phyloP scores from a whole-genome alignment of 2,329 filamentous ascomycete genomes.

The Fusarium sp. region DNA sequence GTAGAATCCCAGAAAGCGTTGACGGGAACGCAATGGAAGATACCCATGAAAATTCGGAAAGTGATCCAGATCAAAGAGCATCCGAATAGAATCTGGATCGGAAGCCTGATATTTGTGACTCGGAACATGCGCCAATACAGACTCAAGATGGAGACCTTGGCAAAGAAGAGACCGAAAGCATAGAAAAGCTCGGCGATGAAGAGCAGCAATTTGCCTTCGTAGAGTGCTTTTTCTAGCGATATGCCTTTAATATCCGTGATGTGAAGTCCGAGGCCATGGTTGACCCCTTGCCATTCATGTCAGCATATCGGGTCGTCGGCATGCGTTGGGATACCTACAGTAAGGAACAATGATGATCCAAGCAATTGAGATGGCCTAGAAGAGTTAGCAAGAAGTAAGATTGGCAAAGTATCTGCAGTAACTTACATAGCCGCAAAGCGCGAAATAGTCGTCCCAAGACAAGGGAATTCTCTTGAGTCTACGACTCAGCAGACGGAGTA shows the following conservation, averaged over 20 bases:
- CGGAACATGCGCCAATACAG: slow-evolving; percentile 54
- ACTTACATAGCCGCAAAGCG: slow-evolving; percentile 36
- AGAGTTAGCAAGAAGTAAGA: background rate
- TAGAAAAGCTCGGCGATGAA: slow-evolving; percentile 50
- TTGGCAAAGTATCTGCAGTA: background rate
- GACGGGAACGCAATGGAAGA: slow-evolving; percentile 43
- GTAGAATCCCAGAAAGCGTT: slow-evolving; percentile 36
- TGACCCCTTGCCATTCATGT: slow-evolving; percentile 28
- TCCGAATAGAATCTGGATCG: slow-evolving; percentile 49
- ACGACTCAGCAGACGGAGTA: slow-evolving; percentile 36
- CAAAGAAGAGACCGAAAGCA: slow-evolving; percentile 48
- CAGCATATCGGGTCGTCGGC: background rate
- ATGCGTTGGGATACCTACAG: slow-evolving; percentile 20
- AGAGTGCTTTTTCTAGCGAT: background rate
- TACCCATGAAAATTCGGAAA: slow-evolving; percentile 43
- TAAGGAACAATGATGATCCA: slow-evolving; percentile 39
- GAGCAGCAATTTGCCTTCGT: slow-evolving; percentile 19
- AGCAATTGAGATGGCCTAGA: slow-evolving; percentile 27
- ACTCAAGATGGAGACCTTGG: slow-evolving; percentile 49
- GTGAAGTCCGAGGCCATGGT: slow-evolving; percentile 37
- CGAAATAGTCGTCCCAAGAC: slow-evolving; percentile 45
- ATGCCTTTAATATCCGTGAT: slow-evolving; percentile 12
- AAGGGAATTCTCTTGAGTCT: slow-evolving; percentile 31
- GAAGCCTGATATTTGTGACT: slow-evolving; percentile 41
- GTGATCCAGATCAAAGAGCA: slow-evolving; percentile 49